phyloP scores from a whole-genome alignment of 1,284 basidiomycete species.

The Pseudomicrostroma phylloplanum region DNA sequence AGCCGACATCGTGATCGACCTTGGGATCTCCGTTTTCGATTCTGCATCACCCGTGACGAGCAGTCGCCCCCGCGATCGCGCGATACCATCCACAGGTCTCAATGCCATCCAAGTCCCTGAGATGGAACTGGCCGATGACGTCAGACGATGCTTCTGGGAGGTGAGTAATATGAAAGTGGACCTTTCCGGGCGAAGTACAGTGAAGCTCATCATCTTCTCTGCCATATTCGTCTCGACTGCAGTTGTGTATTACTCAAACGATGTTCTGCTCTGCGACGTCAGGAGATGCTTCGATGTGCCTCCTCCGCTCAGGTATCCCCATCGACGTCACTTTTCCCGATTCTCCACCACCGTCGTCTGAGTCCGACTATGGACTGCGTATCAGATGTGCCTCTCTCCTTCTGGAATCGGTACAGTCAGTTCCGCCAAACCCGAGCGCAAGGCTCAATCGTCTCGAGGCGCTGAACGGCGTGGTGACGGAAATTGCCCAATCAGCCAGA shows the following conservation, averaged over 20 bases:
- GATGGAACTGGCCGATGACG: neutral
- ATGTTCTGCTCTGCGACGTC: constrained; percentile 3
- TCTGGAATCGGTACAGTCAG: neutral
- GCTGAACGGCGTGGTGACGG: neutral
- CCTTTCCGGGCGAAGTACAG: too few relatives aligned
- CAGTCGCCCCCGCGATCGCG: neutral
- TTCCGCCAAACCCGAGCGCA: neutral
- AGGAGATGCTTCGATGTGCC: neutral
- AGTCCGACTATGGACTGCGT: neutral
- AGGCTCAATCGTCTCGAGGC: neutral
- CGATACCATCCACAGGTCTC: neutral
- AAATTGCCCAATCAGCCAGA: neutral
- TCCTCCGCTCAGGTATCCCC: neutral
- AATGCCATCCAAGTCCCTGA: neutral
- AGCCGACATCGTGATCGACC: neutral
- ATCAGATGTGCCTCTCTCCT: neutral
- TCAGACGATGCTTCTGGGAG: constrained; percentile 1
- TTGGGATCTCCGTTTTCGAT: neutral
- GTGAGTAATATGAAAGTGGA: neutral
- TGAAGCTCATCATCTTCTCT: too few relatives aligned
- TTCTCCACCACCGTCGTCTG: neutral
- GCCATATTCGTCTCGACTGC: neutral
- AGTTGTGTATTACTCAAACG: neutral
- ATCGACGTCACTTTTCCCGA: neutral
- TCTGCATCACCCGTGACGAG: neutral